Base-by-base conservation (phyloP, 768 basidiomycete species). In the Cubamyces sp. region DNA sequence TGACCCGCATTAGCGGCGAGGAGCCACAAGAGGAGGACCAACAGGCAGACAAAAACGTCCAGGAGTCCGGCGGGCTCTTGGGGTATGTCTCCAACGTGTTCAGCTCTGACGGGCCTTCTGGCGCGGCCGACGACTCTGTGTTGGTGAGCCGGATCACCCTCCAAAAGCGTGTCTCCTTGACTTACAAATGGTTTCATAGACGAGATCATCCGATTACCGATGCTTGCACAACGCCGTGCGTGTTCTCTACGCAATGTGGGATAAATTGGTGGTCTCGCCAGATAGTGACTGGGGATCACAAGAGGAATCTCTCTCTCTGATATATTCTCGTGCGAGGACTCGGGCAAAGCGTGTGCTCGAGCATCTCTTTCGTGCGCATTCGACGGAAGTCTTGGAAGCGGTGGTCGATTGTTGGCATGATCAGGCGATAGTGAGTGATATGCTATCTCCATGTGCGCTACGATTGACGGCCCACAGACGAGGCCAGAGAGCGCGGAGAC, bases 31-130 rank as follows among this genome's bases (percentile, higher is more conserved):
- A 89, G 18, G 89, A 90, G 18, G 90, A 91, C 9, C 74, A 75
- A 15, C 68, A 70, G 0, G 69, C 78, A 18, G 92, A 87, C 66
- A 91, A 85, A 67, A 67, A 72, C 23, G 77, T 74, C 2, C 71
- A 78, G 18, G 87, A 88, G 64, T 78, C 79, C 9, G 80, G 83
- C 69, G 89, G 95, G 1, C 75, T 98, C 12, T 79, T 98, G 0
- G 94, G 95, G 9, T 91, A 94, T 68, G 89, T 99, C 54, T 95
- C 94, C 1, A 92, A 87, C 57, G 96, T 98, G 2, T 96, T 99
- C 69, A 84, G 90, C 43, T 85, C 86, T 0, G 92, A 94, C n/a
- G 81, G 77, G 39, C 68, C 76, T 9, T 74, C 80, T 12, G 71
- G 74, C 57, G 67, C 74, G 41, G 69, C 74, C 16, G 86, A 86